phyloP scores from a whole-genome alignment of 805 yeast species.

The Teunomyces atbi region DNA sequence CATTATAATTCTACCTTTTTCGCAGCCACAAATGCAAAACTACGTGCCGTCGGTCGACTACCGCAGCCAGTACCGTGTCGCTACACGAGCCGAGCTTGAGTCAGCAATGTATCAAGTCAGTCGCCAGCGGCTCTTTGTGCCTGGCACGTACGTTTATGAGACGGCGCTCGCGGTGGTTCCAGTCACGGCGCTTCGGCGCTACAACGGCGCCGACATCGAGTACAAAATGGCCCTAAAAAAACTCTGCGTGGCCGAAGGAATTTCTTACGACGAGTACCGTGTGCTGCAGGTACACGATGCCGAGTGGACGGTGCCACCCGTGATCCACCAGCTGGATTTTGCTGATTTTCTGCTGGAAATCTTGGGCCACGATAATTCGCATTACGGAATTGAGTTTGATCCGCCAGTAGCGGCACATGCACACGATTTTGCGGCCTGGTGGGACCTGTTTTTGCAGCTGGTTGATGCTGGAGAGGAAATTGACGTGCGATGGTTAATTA shows the following conservation, averaged over 20 bases:
- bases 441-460: not conserved
- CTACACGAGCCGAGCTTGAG: not conserved
- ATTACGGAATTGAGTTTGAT: not conserved
- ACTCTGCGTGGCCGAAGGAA: conserved; percentile 1
- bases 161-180: not conserved
- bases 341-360: conserved; percentile 12
- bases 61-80: not conserved
- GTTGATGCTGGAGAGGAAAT: not conserved
- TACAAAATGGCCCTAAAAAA: conserved; percentile 10
- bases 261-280: conserved; percentile 12
- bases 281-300: not conserved
- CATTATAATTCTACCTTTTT: not conserved
- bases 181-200: not conserved
- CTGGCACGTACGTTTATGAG: not conserved
- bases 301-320: conserved; percentile 1
- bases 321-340: conserved; percentile 15
- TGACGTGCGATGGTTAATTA: not conserved
- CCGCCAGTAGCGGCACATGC: not conserved
- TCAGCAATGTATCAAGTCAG: not conserved
- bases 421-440: not conserved
- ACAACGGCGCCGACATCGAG: conserved; percentile 3
- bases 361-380: not conserved
- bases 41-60: not conserved
- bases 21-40: conserved; percentile 4
- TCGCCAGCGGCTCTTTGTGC: not conserved